A percentile compares a stretch with the other conserved stretches of the same genome.
Evolutionary conservation across 495 filamentous ascomycete genomes (phyloP).

Genomic region (Podospora appendiculata): DNA sequence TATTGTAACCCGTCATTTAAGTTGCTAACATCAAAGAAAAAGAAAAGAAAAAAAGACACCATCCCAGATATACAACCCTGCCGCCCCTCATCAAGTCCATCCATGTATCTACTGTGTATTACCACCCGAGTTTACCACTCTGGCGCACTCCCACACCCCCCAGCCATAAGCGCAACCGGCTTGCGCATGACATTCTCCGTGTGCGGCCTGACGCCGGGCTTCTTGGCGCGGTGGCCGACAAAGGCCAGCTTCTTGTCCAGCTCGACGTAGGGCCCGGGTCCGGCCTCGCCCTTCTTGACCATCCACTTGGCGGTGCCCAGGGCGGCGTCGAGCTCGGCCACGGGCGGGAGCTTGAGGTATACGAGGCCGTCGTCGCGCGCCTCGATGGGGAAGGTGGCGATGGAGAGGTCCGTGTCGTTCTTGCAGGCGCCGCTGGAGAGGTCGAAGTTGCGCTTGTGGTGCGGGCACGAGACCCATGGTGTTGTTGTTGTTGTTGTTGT

Average conservation of each 20-base stretch:
- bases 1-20: too few relatives aligned
- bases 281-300: conserved; percentile 64
- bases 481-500: conserved; percentile 36
- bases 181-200: neutral
- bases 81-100: neutral
- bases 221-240: conserved; percentile 31
- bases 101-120: neutral
- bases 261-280: conserved; percentile 53
- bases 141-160: neutral
- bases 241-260: conserved; percentile 56
- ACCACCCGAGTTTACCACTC: neutral
- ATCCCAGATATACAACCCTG: neutral
- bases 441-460: conserved; percentile 89
- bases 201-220: conserved; percentile 32
- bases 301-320: conserved; percentile 80
- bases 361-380: conserved; percentile 74
- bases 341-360: conserved; percentile 76
- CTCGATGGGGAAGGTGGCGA: conserved; percentile 81
- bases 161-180: neutral
- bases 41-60: too few relatives aligned
- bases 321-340: conserved; percentile 77
- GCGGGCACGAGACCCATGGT: conserved; percentile 83
- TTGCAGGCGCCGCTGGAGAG: conserved; percentile 67
- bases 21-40: too few relatives aligned
- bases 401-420: conserved; percentile 69